Evolutionary conservation across 371 early-diverging fungal species (phyloP).

Genomic region (Batrachochytrium dendrobatidis): DNA sequence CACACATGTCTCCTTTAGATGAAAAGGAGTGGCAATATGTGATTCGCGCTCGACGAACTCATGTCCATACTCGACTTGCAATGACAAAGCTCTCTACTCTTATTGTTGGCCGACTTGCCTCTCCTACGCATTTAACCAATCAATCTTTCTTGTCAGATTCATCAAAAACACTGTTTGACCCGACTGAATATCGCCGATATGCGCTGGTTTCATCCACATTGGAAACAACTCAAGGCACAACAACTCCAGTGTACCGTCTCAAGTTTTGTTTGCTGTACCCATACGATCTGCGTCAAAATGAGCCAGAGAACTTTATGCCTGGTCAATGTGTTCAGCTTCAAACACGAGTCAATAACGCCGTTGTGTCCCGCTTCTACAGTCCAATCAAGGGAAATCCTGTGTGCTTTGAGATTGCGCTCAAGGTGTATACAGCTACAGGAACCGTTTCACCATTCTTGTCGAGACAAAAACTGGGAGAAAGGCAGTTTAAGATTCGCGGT

Average conservation of each 20-base stretch:
- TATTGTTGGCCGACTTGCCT: slow-evolving; percentile 29
- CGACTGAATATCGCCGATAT: slow-evolving; percentile 34
- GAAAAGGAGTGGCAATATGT: slow-evolving; percentile 28
- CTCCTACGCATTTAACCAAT: neutral
- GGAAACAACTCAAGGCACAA: slow-evolving; percentile 1
- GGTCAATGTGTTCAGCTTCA: slow-evolving; percentile 35
- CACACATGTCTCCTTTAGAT: neutral
- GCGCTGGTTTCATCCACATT: slow-evolving; percentile 17
- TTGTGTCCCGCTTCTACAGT: slow-evolving; percentile 29
- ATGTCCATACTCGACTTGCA: slow-evolving; percentile 36
- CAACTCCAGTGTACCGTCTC: slow-evolving; percentile 11
- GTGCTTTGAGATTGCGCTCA: slow-evolving; percentile 20
- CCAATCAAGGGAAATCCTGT: slow-evolving; percentile 25
- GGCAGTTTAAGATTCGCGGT: slow-evolving; percentile 37
- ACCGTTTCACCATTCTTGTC: slow-evolving; percentile 9
- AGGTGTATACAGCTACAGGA: slow-evolving; percentile 17
- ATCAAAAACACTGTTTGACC: slow-evolving; percentile 11
- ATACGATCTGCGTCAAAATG: slow-evolving; percentile 20
- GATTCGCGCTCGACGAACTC: slow-evolving; percentile 24
- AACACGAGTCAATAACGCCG: slow-evolving; percentile 14
- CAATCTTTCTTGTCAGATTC: neutral
- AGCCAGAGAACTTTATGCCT: slow-evolving; percentile 26
- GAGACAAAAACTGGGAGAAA: slow-evolving; percentile 24
- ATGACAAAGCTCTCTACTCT: slow-evolving; percentile 28
- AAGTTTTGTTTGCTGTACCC: slow-evolving; percentile 29